Conservation (phyloP, 1,139 yeast species). For the Yamadazyma jaroonii region DNA sequence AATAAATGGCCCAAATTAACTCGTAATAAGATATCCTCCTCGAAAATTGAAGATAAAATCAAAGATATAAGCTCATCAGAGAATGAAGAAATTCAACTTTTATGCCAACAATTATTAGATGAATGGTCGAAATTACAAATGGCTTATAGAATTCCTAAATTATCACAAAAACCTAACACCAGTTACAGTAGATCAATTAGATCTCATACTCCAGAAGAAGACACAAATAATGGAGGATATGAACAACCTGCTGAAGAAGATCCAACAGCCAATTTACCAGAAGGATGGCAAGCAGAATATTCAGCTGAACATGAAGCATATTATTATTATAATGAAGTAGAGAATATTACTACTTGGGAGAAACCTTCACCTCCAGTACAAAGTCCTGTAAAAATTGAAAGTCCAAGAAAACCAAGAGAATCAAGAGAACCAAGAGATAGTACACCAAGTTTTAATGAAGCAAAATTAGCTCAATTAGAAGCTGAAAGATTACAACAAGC, state of each 20-base stretch:
- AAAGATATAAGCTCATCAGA: constrained; percentile 37
- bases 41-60: constrained; percentile 70
- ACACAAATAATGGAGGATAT: constrained; percentile 6
- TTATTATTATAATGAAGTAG: constrained; percentile 56
- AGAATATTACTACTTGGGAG: constrained; percentile 57
- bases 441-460: constrained; percentile 11
- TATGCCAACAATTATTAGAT: constrained; percentile 47
- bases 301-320: constrained; percentile 32
- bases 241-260: not conserved
- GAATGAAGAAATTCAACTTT: constrained; percentile 29
- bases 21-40: constrained; percentile 74
- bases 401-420: constrained; percentile 8
- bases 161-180: not conserved
- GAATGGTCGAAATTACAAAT: constrained; percentile 77
- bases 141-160: constrained; percentile 80
- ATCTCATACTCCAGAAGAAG: constrained; percentile 18
- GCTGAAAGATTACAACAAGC: constrained; percentile 33
- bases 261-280: constrained; percentile 32
- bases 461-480: constrained; percentile 29
- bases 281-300: constrained; percentile 51
- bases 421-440: not conserved
- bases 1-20: constrained; percentile 78
- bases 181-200: constrained; percentile 20
- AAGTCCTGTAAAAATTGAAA: constrained; percentile 8
- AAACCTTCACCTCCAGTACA: constrained; percentile 10